A percentile compares a stretch with the other conserved stretches of the same genome.
Evolutionary conservation across 202 grass and related monocot genomes (phyloP).

Genomic region (Setaria italica): DNA sequence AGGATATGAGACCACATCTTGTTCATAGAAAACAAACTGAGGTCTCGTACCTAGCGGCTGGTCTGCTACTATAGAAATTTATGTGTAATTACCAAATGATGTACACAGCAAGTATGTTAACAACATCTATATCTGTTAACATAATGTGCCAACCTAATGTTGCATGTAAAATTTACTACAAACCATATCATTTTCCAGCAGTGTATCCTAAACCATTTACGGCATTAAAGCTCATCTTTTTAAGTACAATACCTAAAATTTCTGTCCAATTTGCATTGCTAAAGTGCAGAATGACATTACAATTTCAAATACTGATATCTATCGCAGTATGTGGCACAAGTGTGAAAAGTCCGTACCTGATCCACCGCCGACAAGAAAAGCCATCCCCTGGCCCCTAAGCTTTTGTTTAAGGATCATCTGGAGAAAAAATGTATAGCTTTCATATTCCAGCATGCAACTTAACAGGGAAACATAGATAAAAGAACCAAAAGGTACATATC

Average conservation of each 20-base stretch:
- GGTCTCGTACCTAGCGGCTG: not conserved
- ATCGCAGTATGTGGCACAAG: not conserved
- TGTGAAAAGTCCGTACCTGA: slow-evolving; percentile 59
- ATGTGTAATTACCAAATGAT: slow-evolving; percentile 1
- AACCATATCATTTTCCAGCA: slow-evolving; percentile 10
- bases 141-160: slow-evolving; percentile 11
- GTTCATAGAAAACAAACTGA: slow-evolving; percentile 25
- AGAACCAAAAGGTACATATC: slow-evolving; percentile 3
- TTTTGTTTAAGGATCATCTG: slow-evolving; percentile 97
- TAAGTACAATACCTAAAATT: slow-evolving; percentile 8
- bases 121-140: slow-evolving; percentile 5
- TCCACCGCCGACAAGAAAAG: slow-evolving; percentile 90
- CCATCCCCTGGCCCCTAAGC: slow-evolving; percentile 89
- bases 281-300: not conserved
- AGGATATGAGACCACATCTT: not conserved
- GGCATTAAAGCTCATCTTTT: not conserved
- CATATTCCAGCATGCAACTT: slow-evolving; percentile 44
- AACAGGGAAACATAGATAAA: slow-evolving; percentile 15
- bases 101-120: not conserved
- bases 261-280: not conserved
- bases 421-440: slow-evolving; percentile 24
- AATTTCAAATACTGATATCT: slow-evolving; percentile 19
- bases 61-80: not conserved
- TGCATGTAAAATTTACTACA: not conserved
- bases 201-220: slow-evolving; percentile 29